phyloP scores from a whole-genome alignment of 129 eudicot genomes.

The Flaveria brownii region DNA sequence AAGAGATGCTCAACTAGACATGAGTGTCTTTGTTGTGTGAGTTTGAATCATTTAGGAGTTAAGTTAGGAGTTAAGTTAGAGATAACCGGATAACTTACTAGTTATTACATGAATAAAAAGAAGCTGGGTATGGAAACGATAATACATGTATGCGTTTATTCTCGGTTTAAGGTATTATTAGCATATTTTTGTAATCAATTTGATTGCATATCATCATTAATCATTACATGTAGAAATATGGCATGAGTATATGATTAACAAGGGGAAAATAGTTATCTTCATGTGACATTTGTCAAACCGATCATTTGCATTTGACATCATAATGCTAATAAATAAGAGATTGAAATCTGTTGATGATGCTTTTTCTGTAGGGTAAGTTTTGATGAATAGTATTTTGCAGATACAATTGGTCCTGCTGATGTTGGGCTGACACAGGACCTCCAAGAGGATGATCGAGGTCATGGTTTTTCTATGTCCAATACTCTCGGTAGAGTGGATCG shows the following conservation, averaged over 20 bases:
- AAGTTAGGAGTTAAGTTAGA: neutral
- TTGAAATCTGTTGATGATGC: slow-evolving; percentile 10
- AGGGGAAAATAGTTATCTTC: neutral
- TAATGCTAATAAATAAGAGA: neutral
- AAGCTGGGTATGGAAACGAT: neutral
- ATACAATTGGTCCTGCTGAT: slow-evolving; percentile 69
- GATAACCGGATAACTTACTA: neutral
- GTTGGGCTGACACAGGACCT: slow-evolving; percentile 80
- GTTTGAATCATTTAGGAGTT: neutral
- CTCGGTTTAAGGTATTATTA: neutral
- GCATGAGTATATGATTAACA: neutral
- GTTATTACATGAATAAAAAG: neutral
- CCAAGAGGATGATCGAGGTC: slow-evolving; percentile 84
- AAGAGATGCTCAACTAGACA: neutral
- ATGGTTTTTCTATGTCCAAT: slow-evolving; percentile 65
- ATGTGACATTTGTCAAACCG: neutral
- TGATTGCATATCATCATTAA: neutral
- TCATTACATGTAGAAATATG: neutral
- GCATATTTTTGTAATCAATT: neutral
- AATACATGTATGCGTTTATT: neutral
- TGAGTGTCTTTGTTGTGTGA: neutral
- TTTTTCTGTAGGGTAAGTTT: slow-evolving; percentile 17
- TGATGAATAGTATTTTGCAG: slow-evolving; percentile 50
- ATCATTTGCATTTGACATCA: neutral
- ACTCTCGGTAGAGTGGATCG: slow-evolving; percentile 62